Evolutionary conservation across 1,139 yeast genomes (phyloP), one percentile per base, ranked within the genome.

Genomic region (Sugiyamaella paludigena): DNA sequence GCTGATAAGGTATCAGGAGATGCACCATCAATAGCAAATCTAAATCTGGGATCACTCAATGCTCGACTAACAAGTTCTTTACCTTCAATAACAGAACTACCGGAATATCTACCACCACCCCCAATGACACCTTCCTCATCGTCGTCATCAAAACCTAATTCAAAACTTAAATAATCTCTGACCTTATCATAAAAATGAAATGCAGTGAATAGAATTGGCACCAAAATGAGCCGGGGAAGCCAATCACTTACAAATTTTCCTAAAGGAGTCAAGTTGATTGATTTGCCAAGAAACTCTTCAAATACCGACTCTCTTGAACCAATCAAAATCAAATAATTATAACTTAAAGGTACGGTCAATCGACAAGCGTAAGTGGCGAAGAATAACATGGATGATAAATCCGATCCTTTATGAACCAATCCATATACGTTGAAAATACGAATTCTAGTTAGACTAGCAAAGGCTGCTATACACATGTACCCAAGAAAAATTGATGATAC

Each of bases 281-380:
- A 83, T 56, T 78, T 75, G 15, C 95, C 95, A 54, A 84, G 76
- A 73, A 91, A 86, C 45, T 69, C 70, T 43, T 72, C 72, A 58
- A 71, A 71, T 19, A 70, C 74, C 1, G 73, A 69, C 19, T 70
- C 71, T 45, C 73, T 65, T 26, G 78, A 72, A 10, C 80, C 74
- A 52, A 84, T 75, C 45, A 87, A 70, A 34, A 87, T 85, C 50
- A 87, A 67, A 63, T 85, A 87, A 65, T 87, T 87, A 69, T 85
- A 87, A 32, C 87, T 80, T 55, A 87, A 72, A 2, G 96, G 96
- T 11, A 87, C 83, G 0, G 95, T 85, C 62, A 87, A 72, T 56
- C 96, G 80, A 47, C 92, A 87, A 31, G 87, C 81, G 61, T 87
- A 87, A 60, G 87, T 84, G 26, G 91, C 81, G 65, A 85, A 87